Base-by-base conservation (phyloP, 257 asterid species). In the Solanum raphanifolium region DNA sequence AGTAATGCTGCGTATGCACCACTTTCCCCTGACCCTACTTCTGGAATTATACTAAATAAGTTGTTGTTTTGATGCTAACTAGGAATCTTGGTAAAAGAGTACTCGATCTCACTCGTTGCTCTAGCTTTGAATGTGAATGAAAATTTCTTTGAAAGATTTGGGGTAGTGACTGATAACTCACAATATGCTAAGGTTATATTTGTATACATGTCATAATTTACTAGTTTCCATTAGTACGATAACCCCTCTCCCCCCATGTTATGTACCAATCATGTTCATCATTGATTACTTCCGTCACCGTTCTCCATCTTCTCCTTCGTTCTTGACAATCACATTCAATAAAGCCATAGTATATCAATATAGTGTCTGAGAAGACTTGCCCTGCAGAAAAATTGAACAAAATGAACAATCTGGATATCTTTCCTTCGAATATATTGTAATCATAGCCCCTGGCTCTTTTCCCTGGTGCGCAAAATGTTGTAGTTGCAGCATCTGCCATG, bases 41-140 rank as follows among this genome's bases (percentile, higher is more conserved):
- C 15, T 62, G 15, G 3, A 13, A 65, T 65, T 65, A 10, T 2
- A 60, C 68, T 21, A 5, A 7, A 7, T 21, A 60, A 4, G 25
- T 0, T 4, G 71, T 62, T 27, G 46, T 25, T 43, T 75, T 13
- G 32, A 4, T 86, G 41, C 68, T 62, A 55, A 55, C 74, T 89
- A 92, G 96, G 87, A 83, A 87, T 87, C 91, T 91, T 81, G 94
- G 93, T 86, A 89, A 87, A 86, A 88, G 86, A 79, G 89, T 94
- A 58, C 16, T 90, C 55, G n/a, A n/a, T n/a, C n/a, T 89, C 92
- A 32, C 46, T 89, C 78, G 48, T 94, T 86, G 91, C 96, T 35
- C 78, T 91, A 90, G 91, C 96, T 27, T 85, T 94, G 72, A 87
- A 92, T 91, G 87, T 91, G 87, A 92, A 91, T 62, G 92, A 94